Evolutionary conservation across 176 grass and related monocot species (phyloP).

Genomic region (Eleusine coracana): DNA sequence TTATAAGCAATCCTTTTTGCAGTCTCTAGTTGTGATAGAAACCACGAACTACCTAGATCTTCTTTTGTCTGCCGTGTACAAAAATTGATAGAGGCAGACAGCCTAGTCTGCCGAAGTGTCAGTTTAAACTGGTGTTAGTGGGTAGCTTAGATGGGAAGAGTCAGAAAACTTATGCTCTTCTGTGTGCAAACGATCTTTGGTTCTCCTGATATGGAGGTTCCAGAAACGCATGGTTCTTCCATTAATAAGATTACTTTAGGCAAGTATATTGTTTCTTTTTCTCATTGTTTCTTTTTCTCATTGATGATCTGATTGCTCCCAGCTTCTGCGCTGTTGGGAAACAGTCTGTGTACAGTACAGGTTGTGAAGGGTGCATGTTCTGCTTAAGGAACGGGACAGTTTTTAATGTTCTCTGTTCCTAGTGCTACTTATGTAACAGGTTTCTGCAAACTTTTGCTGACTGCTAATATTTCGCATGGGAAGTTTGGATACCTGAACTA

Average conservation of each 20-base stretch:
- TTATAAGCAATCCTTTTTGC: conserved; percentile 32
- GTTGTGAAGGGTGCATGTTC: too few species aligned
- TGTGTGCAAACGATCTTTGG: background rate
- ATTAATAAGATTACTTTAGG: background rate
- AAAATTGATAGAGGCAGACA: background rate
- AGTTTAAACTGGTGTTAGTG: background rate
- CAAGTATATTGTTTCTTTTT: background rate
- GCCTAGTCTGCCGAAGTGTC: background rate
- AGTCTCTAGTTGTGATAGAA: background rate
- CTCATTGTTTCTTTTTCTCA: background rate
- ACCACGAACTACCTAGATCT: background rate
- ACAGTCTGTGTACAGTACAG: too few species aligned
- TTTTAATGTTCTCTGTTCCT: too few species aligned
- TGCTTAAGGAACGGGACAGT: too few species aligned
- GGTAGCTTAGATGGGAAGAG: background rate
- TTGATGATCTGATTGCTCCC: background rate
- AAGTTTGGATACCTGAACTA: too few species aligned
- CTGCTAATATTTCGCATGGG: too few species aligned
- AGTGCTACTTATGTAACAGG: too few species aligned
- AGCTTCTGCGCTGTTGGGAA: too few species aligned
- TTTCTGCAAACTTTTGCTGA: too few species aligned
- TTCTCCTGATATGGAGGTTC: background rate
- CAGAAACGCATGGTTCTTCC: background rate
- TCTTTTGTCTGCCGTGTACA: conserved; percentile 16
- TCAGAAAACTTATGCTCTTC: background rate